A percentile compares a stretch with the other conserved stretches of the same genome.
phyloP scores from a whole-genome alignment of 139 green algal species.

The Chlamydomonas asymmetrica region DNA sequence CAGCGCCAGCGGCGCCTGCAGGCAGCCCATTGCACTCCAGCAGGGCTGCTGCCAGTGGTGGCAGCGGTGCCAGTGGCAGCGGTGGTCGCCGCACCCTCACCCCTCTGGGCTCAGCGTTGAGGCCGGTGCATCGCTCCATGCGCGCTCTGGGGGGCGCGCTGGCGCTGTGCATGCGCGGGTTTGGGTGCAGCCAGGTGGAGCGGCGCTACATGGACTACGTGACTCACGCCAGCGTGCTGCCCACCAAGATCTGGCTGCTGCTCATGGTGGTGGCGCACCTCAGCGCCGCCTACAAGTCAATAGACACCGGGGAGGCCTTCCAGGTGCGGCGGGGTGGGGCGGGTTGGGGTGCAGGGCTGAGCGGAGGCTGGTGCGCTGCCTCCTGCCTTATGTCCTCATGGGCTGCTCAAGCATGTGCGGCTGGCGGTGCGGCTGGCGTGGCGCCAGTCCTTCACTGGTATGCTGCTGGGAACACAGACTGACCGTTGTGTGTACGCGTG shows the following conservation, averaged over 20 bases:
- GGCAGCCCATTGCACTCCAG: not conserved
- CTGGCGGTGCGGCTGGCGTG: too few relatives aligned
- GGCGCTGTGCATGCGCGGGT: not conserved
- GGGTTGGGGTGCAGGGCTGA: too few relatives aligned
- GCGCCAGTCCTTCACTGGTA: too few relatives aligned
- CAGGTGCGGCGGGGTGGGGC: conserved; percentile 7
- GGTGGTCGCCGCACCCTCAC: not conserved
- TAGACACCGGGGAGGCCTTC: not conserved
- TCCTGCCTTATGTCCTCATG: too few relatives aligned
- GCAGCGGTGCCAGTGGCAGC: too few relatives aligned
- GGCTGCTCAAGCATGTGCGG: too few relatives aligned
- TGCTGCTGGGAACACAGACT: too few relatives aligned
- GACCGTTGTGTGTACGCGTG: too few relatives aligned
- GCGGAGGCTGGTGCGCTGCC: too few relatives aligned
- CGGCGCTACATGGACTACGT: conserved; percentile 12
- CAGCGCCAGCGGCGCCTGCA: too few relatives aligned
- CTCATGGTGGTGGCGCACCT: conserved; percentile 15
- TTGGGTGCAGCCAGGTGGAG: not conserved
- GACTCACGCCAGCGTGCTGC: not conserved
- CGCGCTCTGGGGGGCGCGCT: not conserved
- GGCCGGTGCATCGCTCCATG: not conserved
- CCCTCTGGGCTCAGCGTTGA: not conserved
- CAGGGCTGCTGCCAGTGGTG: too few relatives aligned
- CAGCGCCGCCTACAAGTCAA: conserved; percentile 3
- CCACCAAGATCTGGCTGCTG: conserved; percentile 2